Conservation (phyloP, 805 yeast genomes). For the Komagataella pastoris region DNA sequence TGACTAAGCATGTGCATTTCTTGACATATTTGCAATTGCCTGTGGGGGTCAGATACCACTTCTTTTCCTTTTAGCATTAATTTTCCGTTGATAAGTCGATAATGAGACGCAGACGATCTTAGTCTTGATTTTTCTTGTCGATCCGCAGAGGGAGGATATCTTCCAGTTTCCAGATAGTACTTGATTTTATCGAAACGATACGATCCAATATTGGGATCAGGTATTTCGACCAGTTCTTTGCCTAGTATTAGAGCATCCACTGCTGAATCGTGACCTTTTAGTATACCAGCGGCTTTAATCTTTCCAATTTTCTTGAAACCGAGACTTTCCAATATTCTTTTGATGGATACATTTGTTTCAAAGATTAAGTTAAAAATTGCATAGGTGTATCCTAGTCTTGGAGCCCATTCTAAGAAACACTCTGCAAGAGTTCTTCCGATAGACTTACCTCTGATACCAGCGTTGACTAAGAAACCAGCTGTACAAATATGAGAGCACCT, state of each 20-base stretch:
- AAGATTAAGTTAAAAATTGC: slow-evolving; percentile 76
- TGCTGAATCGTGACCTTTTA: slow-evolving; percentile 73
- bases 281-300: slow-evolving; percentile 75
- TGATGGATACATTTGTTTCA: slow-evolving; percentile 76
- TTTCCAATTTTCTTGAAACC: slow-evolving; percentile 72
- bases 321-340: slow-evolving; percentile 63
- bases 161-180: slow-evolving; percentile 69
- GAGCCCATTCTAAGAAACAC: slow-evolving; percentile 85
- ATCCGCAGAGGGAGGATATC: slow-evolving; percentile 73
- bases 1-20: slow-evolving; percentile 61
- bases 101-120: slow-evolving; percentile 69
- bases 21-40: slow-evolving; percentile 63
- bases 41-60: slow-evolving; percentile 65
- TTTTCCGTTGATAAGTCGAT: slow-evolving; percentile 57
- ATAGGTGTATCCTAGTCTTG: slow-evolving; percentile 74
- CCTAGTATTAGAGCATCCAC: slow-evolving; percentile 86
- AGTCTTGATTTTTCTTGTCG: slow-evolving; percentile 82
- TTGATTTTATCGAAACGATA: slow-evolving; percentile 66
- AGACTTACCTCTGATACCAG: slow-evolving; percentile 86
- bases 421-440: slow-evolving; percentile 79
- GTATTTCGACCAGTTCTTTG: slow-evolving; percentile 49
- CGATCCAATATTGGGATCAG: slow-evolving; percentile 35
- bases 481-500: slow-evolving; percentile 89
- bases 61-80: slow-evolving; percentile 67
- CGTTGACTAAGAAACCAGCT: slow-evolving; percentile 78